phyloP scores from a whole-genome alignment of 441 rosid species.

The Oxalis stricta region DNA sequence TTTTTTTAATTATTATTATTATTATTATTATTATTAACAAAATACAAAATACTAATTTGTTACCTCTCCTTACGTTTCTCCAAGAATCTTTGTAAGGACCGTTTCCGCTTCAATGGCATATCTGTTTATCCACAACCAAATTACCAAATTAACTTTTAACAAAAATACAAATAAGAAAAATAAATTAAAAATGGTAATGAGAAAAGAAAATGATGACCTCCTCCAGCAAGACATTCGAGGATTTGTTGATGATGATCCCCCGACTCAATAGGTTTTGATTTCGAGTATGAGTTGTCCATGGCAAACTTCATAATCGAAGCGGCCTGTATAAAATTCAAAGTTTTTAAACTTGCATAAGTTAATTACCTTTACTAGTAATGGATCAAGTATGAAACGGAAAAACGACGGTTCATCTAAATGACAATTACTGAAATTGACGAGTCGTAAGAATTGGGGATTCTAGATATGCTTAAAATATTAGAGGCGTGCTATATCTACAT shows the following conservation, averaged over 20 bases:
- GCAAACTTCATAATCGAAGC: constrained; percentile 57
- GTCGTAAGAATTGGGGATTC: no score
- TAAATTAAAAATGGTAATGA: neutral
- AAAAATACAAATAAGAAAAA: neutral
- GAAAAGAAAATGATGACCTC: constrained; percentile 24
- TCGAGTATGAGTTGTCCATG: constrained; percentile 28
- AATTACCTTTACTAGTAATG: no score
- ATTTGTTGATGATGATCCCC: constrained; percentile 21
- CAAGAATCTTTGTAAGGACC: constrained; percentile 67
- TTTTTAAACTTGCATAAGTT: no score
- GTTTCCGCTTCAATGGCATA: constrained; percentile 55
- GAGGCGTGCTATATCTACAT: no score
- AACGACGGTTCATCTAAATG: no score
- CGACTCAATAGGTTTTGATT: constrained; percentile 12
- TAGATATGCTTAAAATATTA: no score
- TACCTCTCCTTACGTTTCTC: constrained; percentile 91
- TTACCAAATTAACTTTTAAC: no score
- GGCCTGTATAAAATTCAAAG: no score
- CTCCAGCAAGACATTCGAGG: constrained; percentile 33
- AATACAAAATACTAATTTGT: no score
- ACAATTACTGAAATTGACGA: no score
- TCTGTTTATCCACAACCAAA: constrained; percentile 20
- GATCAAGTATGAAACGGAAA: neutral
- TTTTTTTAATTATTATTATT: no score
- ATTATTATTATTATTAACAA: no score